Conservation (phyloP, 768 basidiomycete genomes). For the Rhodosporidiobolus sp. region DNA sequence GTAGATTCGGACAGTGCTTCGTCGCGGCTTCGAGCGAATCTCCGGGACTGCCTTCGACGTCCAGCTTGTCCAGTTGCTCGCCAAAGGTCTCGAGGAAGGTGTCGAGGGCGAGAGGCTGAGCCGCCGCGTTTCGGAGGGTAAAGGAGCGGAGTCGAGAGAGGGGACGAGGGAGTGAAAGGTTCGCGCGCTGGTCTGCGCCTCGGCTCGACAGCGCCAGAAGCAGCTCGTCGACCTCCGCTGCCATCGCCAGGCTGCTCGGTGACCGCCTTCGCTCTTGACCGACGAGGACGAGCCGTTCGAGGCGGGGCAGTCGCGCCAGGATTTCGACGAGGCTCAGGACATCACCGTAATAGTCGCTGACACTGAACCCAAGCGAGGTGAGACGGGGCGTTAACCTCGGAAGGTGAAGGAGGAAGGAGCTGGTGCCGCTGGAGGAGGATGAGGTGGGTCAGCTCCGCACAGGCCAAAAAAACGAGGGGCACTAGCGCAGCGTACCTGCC, state of each 20-base stretch:
- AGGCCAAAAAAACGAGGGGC: too few relatives aligned
- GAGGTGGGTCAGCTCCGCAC: not conserved
- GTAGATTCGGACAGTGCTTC: not conserved
- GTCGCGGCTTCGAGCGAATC: not conserved
- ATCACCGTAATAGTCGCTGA: not conserved
- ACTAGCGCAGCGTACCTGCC: not conserved
- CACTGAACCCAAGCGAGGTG: not conserved
- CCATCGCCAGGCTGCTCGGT: not conserved
- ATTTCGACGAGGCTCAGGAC: not conserved
- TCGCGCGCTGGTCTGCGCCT: not conserved
- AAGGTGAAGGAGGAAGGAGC: not conserved
- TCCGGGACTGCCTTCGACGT: not conserved
- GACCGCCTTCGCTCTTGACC: not conserved
- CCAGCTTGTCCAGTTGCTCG: not conserved
- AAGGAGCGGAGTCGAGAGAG: not conserved
- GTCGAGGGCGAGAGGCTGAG: not conserved
- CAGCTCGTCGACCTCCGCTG: not conserved
- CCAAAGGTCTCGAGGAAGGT: constrained; percentile 1
- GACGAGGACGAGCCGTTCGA: not conserved
- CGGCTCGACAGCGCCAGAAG: too few relatives aligned
- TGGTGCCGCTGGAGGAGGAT: not conserved
- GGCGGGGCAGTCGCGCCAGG: not conserved
- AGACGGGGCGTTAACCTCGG: not conserved
- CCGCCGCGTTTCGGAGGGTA: not conserved
- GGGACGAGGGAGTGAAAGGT: too few relatives aligned